Conservation (phyloP, 768 basidiomycete species). For the Phlegmacium glaucopus region DNA sequence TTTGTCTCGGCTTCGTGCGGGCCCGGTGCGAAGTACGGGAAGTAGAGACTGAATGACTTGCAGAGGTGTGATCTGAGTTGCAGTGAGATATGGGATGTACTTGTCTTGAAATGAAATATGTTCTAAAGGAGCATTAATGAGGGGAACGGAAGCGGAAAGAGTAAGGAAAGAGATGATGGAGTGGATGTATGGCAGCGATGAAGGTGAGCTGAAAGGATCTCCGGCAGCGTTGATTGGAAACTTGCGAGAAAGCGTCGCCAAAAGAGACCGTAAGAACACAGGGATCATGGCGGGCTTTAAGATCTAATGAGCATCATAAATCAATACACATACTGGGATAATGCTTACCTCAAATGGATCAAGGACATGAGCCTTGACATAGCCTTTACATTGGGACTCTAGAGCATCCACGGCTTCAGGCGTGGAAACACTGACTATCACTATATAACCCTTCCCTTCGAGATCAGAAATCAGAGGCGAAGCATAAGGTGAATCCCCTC, state of each 20-base stretch:
- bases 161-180: conserved; percentile 77
- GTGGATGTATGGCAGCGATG: conserved; percentile 67
- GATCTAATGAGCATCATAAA: conserved; percentile 1
- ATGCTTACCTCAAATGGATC: conserved; percentile 66
- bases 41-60: conserved; percentile 74
- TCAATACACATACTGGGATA: conserved; percentile 12
- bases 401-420: conserved; percentile 62
- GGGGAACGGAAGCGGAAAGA: conserved; percentile 38
- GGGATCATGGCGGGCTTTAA: conserved; percentile 66
- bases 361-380: conserved; percentile 76
- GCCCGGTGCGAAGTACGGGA: conserved; percentile 70
- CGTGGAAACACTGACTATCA: conserved; percentile 74
- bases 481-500: conserved; percentile 72
- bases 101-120: conserved; percentile 58
- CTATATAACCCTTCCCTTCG: conserved; percentile 78
- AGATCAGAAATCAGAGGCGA: conserved; percentile 71
- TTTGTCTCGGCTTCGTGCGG: conserved; percentile 50
- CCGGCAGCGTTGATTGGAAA: conserved; percentile 79
- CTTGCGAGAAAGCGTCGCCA: conserved; percentile 74
- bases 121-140: conserved; percentile 61
- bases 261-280: conserved; percentile 76
- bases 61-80: conserved; percentile 75
- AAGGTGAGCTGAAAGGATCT: conserved; percentile 72
- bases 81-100: conserved; percentile 70
- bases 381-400: conserved; percentile 68